A percentile compares a stretch with the other conserved stretches of the same genome.
These are phyloP conservation scores for Ceratocystis diversiconidia DNA, from an alignment of 2,329 filamentous ascomycete genomes.

Conservation along the genomic window DNA sequence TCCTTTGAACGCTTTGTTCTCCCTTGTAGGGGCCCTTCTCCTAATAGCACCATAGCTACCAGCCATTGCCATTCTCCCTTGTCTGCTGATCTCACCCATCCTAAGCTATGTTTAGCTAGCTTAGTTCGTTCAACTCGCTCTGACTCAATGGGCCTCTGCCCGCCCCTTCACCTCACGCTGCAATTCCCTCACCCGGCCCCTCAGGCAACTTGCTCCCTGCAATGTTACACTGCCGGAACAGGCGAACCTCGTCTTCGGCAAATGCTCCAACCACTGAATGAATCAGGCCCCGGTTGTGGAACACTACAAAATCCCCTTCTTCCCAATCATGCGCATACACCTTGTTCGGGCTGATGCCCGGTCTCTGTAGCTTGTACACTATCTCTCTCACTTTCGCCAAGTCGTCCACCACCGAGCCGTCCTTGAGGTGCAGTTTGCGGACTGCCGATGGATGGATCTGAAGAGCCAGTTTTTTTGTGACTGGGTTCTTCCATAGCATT, in stretches of 20 bases:
- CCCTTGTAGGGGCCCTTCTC: not conserved
- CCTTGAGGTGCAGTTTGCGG: constrained; percentile 50
- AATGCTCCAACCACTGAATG: constrained; percentile 67
- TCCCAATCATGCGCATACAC: constrained; percentile 68
- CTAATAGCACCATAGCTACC: not conserved
- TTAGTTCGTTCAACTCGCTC: no score
- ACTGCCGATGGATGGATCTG: constrained; percentile 63
- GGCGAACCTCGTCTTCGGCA: constrained; percentile 53
- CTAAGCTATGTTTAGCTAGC: no score
- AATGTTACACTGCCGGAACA: constrained; percentile 70
- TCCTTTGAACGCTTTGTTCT: not conserved
- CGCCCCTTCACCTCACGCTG: not conserved
- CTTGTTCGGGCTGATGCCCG: constrained; percentile 51
- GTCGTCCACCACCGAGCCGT: constrained; percentile 57
- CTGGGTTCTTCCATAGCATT: constrained; percentile 65
- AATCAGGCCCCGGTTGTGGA: constrained; percentile 62
- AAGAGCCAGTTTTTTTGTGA: constrained; percentile 52
- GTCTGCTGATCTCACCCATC: no score
- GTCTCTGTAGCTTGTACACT: constrained; percentile 55
- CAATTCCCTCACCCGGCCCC: constrained; percentile 28
- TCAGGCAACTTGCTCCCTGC: constrained; percentile 47
- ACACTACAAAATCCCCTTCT: constrained; percentile 61
- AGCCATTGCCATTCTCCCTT: no score
- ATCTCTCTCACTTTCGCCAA: constrained; percentile 50
- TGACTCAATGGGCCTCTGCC: no score